Evolutionary conservation across 805 yeast species (phyloP).

Genomic region (Candida awuae): DNA sequence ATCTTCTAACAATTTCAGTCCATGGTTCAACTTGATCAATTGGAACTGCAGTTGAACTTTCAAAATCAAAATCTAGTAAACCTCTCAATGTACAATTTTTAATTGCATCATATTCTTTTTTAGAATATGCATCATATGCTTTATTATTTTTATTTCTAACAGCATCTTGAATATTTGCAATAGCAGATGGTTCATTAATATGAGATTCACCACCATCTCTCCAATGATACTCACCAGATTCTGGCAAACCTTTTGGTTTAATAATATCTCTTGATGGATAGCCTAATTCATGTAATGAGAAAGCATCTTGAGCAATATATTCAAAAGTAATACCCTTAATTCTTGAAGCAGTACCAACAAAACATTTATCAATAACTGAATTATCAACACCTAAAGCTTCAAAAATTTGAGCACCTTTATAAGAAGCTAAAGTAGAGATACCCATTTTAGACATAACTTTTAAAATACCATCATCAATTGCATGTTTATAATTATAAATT

Average conservation of each 20-base stretch:
- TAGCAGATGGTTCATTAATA: slow-evolving; percentile 88
- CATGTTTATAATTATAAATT: slow-evolving; percentile 69
- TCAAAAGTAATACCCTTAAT: slow-evolving; percentile 94
- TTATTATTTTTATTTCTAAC: slow-evolving; percentile 92
- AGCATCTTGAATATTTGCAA: slow-evolving; percentile 96
- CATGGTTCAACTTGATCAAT: slow-evolving; percentile 98
- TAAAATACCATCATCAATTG: slow-evolving; percentile 84
- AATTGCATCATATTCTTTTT: slow-evolving; percentile 86
- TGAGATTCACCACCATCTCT: slow-evolving; percentile 98
- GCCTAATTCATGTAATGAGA: slow-evolving; percentile 87
- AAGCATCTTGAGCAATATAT: slow-evolving; percentile 93
- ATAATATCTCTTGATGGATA: slow-evolving; percentile 70
- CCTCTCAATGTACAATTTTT: slow-evolving; percentile 92
- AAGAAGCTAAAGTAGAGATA: slow-evolving; percentile 95
- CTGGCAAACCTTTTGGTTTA: slow-evolving; percentile 72
- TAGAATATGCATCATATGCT: slow-evolving; percentile 85
- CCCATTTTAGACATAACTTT: slow-evolving; percentile 99
- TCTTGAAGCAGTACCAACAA: slow-evolving; percentile 96
- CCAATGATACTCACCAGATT: slow-evolving; percentile 97
- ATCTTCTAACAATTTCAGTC: slow-evolving; percentile 97
- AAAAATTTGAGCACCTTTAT: slow-evolving; percentile 97
- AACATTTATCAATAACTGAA: slow-evolving; percentile 90
- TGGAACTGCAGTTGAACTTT: slow-evolving; percentile 66
- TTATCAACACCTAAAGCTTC: slow-evolving; percentile 95
- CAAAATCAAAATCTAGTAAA: slow-evolving; percentile 81